Conservation (phyloP, 2,329 filamentous ascomycete species). For the Aspergillus sp. region DNA sequence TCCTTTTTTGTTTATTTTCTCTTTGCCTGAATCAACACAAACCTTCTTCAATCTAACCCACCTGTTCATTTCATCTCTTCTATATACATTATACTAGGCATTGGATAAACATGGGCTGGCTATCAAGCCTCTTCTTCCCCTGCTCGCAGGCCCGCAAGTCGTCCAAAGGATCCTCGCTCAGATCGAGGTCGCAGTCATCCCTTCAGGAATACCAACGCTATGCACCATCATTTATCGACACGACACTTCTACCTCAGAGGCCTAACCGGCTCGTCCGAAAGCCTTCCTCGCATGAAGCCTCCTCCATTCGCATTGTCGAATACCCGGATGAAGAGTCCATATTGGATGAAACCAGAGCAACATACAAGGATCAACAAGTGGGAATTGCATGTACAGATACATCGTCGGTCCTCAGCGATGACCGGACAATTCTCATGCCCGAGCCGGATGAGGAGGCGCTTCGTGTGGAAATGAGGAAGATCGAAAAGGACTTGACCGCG, state of each 20-base stretch:
- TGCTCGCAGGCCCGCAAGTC: not conserved
- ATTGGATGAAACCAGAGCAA: not conserved
- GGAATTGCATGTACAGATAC: not conserved
- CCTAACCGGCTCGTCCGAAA: not conserved
- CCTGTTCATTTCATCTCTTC: not conserved
- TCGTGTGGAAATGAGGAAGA: not conserved
- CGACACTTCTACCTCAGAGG: not conserved
- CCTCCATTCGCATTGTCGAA: not conserved
- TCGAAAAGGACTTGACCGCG: not conserved
- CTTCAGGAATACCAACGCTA: not conserved
- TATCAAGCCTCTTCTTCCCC: not conserved
- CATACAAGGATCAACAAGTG: not conserved
- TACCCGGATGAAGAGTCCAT: not conserved
- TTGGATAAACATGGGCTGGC: not conserved
- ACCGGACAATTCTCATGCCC: not conserved
- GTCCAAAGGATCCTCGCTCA: not conserved
- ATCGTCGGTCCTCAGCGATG: not conserved
- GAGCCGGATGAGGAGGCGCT: not conserved
- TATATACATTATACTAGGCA: not conserved
- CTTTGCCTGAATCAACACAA: not conserved
- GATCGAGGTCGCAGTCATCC: not conserved
- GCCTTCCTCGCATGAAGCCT: not conserved
- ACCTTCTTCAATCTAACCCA: not conserved
- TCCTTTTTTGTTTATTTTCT: not conserved
- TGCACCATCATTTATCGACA: not conserved